Evolutionary conservation across 371 early-diverging fungal genomes (phyloP), one percentile per base, ranked within the genome.

Genomic region (Dichotomocladium elegans): DNA sequence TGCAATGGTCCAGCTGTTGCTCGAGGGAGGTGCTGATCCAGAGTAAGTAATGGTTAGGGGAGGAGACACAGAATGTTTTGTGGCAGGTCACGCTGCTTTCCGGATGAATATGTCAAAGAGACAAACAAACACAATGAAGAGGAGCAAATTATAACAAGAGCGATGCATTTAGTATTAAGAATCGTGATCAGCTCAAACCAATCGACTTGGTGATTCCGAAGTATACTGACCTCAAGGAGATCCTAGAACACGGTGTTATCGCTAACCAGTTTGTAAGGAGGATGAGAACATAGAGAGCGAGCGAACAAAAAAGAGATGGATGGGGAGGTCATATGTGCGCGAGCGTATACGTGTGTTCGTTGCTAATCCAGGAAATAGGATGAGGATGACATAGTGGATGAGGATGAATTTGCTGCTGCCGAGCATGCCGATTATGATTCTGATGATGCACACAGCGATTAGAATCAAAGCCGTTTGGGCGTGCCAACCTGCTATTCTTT

Each of bases 11-110:
- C 74, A 77, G 41, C 53, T 79, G 49, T 72, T 87, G 22, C 41
- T 83, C 34, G 61, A 61, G 9, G 78, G 66, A 15, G 85, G 81
- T 21, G 82, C 86, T 31, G 72, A 82, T 34, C 69, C 80, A 19
- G 71, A 55, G 67, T 73, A 65, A 25, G 49, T 42, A 2, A 4
- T 19, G 17, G 1, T 1, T 37, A 2, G 37, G 11, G 11, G 9
- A 17, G 37, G 8, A 5, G 15, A n/a, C 21, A 17, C n/a, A 17
- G 37, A n/a, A 37, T 37, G 12, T 37, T 9, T 5, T 15, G n/a
- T 11, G 35, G 11, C n/a, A n/a, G n/a, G n/a, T n/a, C n/a, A n/a
- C n/a, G n/a, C n/a, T n/a, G n/a, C n/a, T n/a, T n/a, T n/a, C n/a
- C n/a, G n/a, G n/a, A n/a, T n/a, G n/a, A n/a, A n/a, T n/a, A n/a